These are phyloP conservation scores for Oenanthe sinensis DNA, from an alignment of 129 eudicot species.

Conservation along the genomic window DNA sequence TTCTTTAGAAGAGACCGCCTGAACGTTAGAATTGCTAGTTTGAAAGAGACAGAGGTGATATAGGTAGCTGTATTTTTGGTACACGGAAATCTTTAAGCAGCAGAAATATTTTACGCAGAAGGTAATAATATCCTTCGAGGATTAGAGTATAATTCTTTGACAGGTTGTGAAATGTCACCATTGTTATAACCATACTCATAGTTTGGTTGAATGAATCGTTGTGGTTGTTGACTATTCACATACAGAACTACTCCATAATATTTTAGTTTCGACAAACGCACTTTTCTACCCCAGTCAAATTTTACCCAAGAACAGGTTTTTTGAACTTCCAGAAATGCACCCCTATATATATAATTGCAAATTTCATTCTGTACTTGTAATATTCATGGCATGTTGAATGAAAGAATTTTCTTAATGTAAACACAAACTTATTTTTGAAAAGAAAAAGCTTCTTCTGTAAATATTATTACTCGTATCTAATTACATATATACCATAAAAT, in stretches of 20 bases:
- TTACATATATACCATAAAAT: no score
- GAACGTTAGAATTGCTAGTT: constrained; percentile 52
- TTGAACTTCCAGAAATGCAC: no score
- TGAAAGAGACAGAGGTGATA: constrained; percentile 64
- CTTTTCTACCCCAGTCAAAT: no score
- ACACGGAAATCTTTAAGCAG: not conserved
- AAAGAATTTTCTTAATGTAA: no score
- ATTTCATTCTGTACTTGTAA: no score
- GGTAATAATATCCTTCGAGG: not conserved
- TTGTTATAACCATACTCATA: not conserved
- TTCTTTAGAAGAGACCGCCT: constrained; percentile 65
- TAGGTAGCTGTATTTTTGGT: constrained; percentile 17
- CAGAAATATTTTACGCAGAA: not conserved
- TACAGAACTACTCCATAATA: not conserved
- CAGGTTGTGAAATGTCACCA: not conserved
- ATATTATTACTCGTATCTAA: no score
- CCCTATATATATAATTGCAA: no score
- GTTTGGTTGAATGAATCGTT: not conserved
- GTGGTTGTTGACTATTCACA: not conserved
- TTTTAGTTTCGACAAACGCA: no score
- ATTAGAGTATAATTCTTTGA: not conserved
- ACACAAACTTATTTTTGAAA: no score
- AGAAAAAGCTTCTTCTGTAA: no score
- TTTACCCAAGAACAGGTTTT: no score
- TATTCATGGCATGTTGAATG: no score